Base-by-base conservation (phyloP, 805 yeast species). In the Saturnispora dispora region DNA sequence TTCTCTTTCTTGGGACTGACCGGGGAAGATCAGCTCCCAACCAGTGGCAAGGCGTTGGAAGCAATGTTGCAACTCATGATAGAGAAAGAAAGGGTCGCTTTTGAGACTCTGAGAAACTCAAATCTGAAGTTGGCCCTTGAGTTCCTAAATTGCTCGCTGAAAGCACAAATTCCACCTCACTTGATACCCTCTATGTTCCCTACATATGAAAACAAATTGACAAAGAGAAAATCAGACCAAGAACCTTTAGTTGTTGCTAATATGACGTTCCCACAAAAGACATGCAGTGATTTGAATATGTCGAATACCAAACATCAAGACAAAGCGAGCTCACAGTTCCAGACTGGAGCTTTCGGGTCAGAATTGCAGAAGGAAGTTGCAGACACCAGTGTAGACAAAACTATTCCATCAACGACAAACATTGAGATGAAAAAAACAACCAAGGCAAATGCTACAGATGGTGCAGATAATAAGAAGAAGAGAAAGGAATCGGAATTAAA, bases 1-100 rank as follows among this genome's bases (percentile, higher is more conserved):
- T 17, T 8, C 3, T 22, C 25, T 11, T 11, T 45, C 9, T 22
- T 45, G 18, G 27, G 20, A 20, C 27, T 45, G 13, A 23, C 25
- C 18, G 39, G n/a, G 22, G 23, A 45, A 18, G 47, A 45, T 11
- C 36, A 10, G 3, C n/a, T 45, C 13, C 47, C 47, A 22, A 45
- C 37, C 5, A 45, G 33, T 10, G 33, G 39, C 28, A 22, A 20
- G n/a, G 47, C 37, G 6, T 30, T 45, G 25, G 47, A 45, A 23
- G 36, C 47, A 4, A 13, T 73, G 46, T 56, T 75, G 15, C 57
- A 59, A 30, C 63, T 70, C 35, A 67, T 67, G 56, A 63, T 64
- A 2, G 77, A 73, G 53, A 74, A 74, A 56, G 79, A 74, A 51
- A 65, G 63, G 50, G 67, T 76, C 4, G 66, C 60, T 51, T 74